phyloP scores from a whole-genome alignment of 495 filamentous ascomycete genomes.

The Trichoderma gamsii region DNA sequence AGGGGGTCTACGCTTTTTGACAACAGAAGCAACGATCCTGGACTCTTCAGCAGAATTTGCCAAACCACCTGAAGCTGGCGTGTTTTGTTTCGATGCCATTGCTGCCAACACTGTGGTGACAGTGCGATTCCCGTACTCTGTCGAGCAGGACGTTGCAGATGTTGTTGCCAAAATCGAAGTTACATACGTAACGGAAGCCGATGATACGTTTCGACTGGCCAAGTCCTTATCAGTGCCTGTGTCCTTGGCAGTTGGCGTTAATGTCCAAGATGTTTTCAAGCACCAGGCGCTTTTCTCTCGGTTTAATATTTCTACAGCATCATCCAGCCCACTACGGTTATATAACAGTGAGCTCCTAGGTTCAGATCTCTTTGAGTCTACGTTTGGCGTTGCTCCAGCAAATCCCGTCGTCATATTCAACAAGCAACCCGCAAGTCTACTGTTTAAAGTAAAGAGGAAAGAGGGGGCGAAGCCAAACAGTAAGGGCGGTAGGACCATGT shows the following conservation, averaged over 20 bases:
- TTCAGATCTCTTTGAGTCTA: slow-evolving; percentile 62
- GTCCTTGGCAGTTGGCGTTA: slow-evolving; percentile 78
- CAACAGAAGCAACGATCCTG: slow-evolving; percentile 57
- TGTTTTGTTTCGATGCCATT: slow-evolving; percentile 58
- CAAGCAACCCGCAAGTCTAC: slow-evolving; percentile 72
- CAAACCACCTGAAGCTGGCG: slow-evolving; percentile 55
- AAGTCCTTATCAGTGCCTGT: slow-evolving; percentile 59
- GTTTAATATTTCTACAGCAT: slow-evolving; percentile 81
- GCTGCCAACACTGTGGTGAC: slow-evolving; percentile 40
- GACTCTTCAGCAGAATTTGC: slow-evolving; percentile 48
- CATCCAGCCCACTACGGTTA: slow-evolving; percentile 65
- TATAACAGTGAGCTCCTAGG: slow-evolving; percentile 61
- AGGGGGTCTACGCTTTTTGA: slow-evolving; percentile 79
- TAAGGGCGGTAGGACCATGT: slow-evolving; percentile 49
- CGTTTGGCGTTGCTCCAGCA: slow-evolving; percentile 49
- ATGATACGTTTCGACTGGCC: slow-evolving; percentile 60
- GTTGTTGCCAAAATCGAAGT: slow-evolving; percentile 73
- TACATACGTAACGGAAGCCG: slow-evolving; percentile 66
- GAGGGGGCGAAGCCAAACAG: slow-evolving; percentile 24
- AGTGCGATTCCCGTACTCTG: slow-evolving; percentile 73
- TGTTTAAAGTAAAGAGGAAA: slow-evolving; percentile 67
- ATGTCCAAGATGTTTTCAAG: slow-evolving; percentile 95
- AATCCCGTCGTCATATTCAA: slow-evolving; percentile 64
- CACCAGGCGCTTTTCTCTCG: slow-evolving; percentile 72
- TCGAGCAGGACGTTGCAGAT: slow-evolving; percentile 69